phyloP scores from a whole-genome alignment of 768 basidiomycete genomes.

The Tremella yokohamensis region DNA sequence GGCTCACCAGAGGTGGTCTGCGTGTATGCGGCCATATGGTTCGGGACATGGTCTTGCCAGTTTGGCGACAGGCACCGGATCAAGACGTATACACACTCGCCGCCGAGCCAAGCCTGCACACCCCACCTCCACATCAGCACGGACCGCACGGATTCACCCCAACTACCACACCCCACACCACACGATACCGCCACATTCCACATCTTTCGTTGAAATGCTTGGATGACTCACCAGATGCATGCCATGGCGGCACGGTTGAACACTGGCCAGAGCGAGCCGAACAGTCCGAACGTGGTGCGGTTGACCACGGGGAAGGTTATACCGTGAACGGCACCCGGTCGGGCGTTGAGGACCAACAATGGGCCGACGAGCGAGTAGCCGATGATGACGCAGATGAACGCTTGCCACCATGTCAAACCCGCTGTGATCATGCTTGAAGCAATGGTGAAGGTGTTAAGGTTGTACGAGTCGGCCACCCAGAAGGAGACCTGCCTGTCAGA shows the following conservation, averaged over 20 bases:
- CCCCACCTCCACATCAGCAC: slow-evolving; percentile 32
- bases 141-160: too few species aligned
- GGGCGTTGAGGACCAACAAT: slow-evolving; percentile 72
- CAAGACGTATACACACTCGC: slow-evolving; percentile 70
- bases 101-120: slow-evolving; percentile 67
- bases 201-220: too few species aligned
- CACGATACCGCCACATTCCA: too few species aligned
- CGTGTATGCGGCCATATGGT: slow-evolving; percentile 67
- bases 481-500: slow-evolving; percentile 49
- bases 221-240: neutral
- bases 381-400: slow-evolving; percentile 67
- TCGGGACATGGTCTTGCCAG: slow-evolving; percentile 54
- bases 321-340: slow-evolving; percentile 72
- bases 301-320: slow-evolving; percentile 55
- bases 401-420: slow-evolving; percentile 50
- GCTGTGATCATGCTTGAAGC: slow-evolving; percentile 46
- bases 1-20: slow-evolving; percentile 71
- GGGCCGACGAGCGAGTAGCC: slow-evolving; percentile 59
- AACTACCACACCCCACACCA: too few species aligned
- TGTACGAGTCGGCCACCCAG: slow-evolving; percentile 72
- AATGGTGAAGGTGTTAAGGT: slow-evolving; percentile 50
- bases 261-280: slow-evolving; percentile 73
- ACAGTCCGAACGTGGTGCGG: slow-evolving; percentile 73
- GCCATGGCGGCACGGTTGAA: slow-evolving; percentile 53
- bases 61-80: slow-evolving; percentile 70